Conservation (phyloP, 345 rosid species). For the Hibiscus trionum region DNA sequence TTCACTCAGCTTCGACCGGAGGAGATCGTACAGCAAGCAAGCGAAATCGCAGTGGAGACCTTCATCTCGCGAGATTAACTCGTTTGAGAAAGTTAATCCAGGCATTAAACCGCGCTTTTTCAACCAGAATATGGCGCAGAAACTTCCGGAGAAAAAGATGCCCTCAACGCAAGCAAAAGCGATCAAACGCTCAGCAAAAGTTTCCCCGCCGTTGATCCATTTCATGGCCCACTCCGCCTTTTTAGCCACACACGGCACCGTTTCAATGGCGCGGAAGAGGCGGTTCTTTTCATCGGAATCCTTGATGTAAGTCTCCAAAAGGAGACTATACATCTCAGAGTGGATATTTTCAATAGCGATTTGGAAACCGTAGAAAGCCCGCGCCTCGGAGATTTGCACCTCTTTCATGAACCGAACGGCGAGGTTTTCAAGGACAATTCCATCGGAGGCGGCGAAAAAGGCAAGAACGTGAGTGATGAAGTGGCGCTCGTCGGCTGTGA, state of each 20-base stretch:
- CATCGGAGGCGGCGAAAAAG: constrained; percentile 95
- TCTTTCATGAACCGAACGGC: constrained; percentile 91
- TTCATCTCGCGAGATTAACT: constrained; percentile 86
- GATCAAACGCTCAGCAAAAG: constrained; percentile 68
- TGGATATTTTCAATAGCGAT: constrained; percentile 88
- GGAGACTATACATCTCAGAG: constrained; percentile 93
- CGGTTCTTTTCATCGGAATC: constrained; percentile 47
- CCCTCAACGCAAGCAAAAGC: constrained; percentile 98
- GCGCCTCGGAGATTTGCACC: constrained; percentile 85
- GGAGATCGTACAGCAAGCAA: constrained; percentile 53
- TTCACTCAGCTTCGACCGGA: constrained; percentile 53
- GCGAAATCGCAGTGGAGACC: constrained; percentile 96
- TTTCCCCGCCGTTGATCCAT: constrained; percentile 78
- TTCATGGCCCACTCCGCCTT: constrained; percentile 60
- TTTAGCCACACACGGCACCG: constrained; percentile 54
- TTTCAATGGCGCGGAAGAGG: constrained; percentile 51
- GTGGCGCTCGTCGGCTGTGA: constrained; percentile 66
- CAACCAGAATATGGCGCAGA: constrained; percentile 87
- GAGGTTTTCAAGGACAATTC: constrained; percentile 85
- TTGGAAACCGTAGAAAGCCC: constrained; percentile 92
- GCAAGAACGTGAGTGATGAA: constrained; percentile 89
- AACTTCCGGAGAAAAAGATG: constrained; percentile 78
- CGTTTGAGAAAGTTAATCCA: constrained; percentile 89
- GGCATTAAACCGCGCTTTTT: constrained; percentile 95
- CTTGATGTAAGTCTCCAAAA: constrained; percentile 84